phyloP scores from a whole-genome alignment of 2,329 filamentous ascomycete species.

The Beauveria australis region DNA sequence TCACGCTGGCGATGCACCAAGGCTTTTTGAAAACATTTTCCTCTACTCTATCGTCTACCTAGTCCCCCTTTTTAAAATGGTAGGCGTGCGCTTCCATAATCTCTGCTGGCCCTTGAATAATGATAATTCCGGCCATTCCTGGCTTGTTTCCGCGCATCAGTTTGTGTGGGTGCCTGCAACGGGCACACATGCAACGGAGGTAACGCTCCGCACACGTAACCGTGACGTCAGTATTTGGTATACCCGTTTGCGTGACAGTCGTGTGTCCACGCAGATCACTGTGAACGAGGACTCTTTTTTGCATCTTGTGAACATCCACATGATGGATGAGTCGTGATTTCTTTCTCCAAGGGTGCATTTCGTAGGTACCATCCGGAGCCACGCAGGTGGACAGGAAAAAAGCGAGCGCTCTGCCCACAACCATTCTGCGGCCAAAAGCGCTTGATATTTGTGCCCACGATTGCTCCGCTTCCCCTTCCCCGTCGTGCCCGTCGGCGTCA shows the following conservation, averaged over 20 bases:
- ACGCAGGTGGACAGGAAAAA: neutral
- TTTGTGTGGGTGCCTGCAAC: neutral
- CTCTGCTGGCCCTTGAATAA: neutral
- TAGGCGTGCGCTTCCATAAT: too few species aligned
- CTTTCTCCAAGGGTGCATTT: neutral
- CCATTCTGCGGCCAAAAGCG: too few species aligned
- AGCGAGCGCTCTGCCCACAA: neutral
- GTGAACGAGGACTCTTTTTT: neutral
- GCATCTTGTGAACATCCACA: too few species aligned
- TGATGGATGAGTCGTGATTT: neutral
- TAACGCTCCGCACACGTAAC: neutral
- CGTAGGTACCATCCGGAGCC: too few species aligned
- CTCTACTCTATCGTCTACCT: too few species aligned
- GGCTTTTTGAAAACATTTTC: too few species aligned
- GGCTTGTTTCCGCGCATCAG: neutral
- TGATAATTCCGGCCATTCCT: neutral
- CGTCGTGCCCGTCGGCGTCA: too few species aligned
- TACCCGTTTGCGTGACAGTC: neutral
- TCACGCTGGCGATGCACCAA: too few species aligned
- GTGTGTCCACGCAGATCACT: neutral
- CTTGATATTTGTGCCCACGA: too few species aligned
- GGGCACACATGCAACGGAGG: neutral
- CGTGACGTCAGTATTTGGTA: neutral
- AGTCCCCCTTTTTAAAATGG: too few species aligned
- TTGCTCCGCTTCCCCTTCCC: neutral